Evolutionary conservation across 2,329 filamentous ascomycete species (phyloP).

Genomic region (Epichloe amarillans): DNA sequence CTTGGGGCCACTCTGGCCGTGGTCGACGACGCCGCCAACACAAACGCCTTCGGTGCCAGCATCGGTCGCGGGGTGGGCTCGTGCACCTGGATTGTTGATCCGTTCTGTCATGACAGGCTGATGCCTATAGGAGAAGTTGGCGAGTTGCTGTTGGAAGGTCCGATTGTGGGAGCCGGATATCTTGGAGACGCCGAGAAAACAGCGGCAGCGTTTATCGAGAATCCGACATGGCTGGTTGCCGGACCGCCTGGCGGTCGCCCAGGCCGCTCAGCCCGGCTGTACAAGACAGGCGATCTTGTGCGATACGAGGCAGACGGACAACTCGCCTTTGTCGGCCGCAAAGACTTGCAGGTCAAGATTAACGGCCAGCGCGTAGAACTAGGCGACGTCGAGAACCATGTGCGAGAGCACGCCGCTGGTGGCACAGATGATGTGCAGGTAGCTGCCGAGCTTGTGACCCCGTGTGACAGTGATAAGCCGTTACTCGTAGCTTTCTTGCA

Average conservation of each 20-base stretch:
- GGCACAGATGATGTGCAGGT: background rate
- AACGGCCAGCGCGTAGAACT: constrained; percentile 44
- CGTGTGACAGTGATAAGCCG: background rate
- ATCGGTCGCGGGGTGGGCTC: constrained; percentile 3
- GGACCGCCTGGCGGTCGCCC: background rate
- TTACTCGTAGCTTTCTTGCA: constrained; percentile 3
- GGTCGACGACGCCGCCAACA: background rate
- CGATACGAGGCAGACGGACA: constrained; percentile 8
- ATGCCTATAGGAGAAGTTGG: constrained; percentile 14
- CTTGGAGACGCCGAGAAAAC: constrained; percentile 24
- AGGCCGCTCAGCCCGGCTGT: constrained; percentile 8
- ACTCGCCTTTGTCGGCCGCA: constrained; percentile 28
- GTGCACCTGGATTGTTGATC: constrained; percentile 14
- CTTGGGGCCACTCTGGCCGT: background rate
- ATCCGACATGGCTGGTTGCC: constrained; percentile 9
- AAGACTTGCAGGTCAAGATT: constrained; percentile 47
- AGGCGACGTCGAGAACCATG: constrained; percentile 14
- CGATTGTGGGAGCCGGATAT: constrained; percentile 36
- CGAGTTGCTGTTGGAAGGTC: constrained; percentile 28
- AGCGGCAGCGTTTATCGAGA: constrained; percentile 15
- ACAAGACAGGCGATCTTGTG: constrained; percentile 12
- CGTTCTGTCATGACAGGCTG: constrained; percentile 8
- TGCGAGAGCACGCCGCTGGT: background rate
- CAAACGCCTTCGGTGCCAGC: background rate
- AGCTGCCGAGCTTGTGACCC: background rate